Base-by-base conservation (phyloP, 2,329 filamentous ascomycete genomes). In the Ceratocystis lukuohia region DNA sequence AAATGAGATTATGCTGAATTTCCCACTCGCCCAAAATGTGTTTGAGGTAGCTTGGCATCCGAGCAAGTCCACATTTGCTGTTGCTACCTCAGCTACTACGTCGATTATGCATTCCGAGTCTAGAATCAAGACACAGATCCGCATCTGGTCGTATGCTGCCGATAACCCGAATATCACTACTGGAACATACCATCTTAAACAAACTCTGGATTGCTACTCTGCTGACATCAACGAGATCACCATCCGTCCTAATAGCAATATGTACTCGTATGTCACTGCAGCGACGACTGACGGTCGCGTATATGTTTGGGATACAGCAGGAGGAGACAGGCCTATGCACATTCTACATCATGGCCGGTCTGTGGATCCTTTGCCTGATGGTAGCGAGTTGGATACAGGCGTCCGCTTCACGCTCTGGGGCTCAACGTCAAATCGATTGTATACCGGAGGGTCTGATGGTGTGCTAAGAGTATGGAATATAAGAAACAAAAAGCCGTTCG, bases 31-130 rank as follows among this genome's bases (percentile, higher is more conserved):
- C 0, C 79, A 83, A 59, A 87, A 87, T 66, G 82, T 86, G 1
- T 87, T 87, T 57, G 84, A 87, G 70, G 81, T 86, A 1, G 75
- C 79, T 0, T 87, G 84, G 84, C 84, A 87, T 70, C 84, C 84
- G 0, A 77, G 71, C 0, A 75, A 80, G 59, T 74, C 76, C 2
- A 76, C 77, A 25, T 87, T 87, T 69, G 74, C 83, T 4, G 82
- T 79, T 3, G 84, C 83, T 1, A 86, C 83, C 0, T 82, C 83
- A 15, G 22, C 0, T 81, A 82, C 0, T 76, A 74, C 7, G 78
- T 78, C 12, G 72, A 75, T n/a, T 20, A n/a, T 33, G 1, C 76
- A 77, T 44, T 71, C 77, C 3, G 77, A 81, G 33, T 73, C 77
- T 25, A 70, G 76, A 4, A 75, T 80, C 6, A 75, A 75, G 28